phyloP scores from a whole-genome alignment of 225 moss, liverwort and hornwort species.

The Sphagnum contortum region DNA sequence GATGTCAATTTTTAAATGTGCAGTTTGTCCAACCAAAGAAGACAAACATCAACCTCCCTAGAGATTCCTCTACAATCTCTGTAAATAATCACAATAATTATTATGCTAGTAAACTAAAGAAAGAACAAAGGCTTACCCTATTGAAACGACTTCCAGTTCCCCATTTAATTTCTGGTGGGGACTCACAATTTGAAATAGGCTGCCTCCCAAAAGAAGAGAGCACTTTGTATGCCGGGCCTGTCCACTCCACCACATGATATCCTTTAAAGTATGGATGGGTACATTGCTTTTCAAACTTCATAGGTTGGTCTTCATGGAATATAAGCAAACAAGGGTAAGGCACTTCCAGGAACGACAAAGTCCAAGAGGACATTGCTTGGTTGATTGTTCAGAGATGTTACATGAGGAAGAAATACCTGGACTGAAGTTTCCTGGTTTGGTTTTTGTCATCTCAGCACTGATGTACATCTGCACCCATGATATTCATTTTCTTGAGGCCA shows the following conservation, averaged over 20 bases:
- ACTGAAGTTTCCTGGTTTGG: constrained; percentile 45
- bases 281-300: no score
- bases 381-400: no score
- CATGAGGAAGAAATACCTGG: constrained; percentile 32
- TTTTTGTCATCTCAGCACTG: constrained; percentile 59
- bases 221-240: constrained; percentile 36
- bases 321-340: no score
- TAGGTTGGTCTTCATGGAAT: no score
- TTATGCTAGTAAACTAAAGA: no score
- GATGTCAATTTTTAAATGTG: not conserved
- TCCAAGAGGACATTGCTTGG: no score
- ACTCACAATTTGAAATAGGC: constrained; percentile 30
- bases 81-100: not conserved
- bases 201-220: constrained; percentile 36
- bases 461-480: constrained; percentile 47
- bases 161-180: constrained; percentile 29
- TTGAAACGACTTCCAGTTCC: constrained; percentile 29
- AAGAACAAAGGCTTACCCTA: constrained; percentile 12
- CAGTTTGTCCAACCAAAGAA: not conserved
- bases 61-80: not conserved
- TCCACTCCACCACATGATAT: not conserved
- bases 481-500: no score
- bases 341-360: no score
- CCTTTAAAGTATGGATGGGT: not conserved
- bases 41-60: no score